phyloP scores from a whole-genome alignment of 495 filamentous ascomycete species.

The Aspergillus panamensis region DNA sequence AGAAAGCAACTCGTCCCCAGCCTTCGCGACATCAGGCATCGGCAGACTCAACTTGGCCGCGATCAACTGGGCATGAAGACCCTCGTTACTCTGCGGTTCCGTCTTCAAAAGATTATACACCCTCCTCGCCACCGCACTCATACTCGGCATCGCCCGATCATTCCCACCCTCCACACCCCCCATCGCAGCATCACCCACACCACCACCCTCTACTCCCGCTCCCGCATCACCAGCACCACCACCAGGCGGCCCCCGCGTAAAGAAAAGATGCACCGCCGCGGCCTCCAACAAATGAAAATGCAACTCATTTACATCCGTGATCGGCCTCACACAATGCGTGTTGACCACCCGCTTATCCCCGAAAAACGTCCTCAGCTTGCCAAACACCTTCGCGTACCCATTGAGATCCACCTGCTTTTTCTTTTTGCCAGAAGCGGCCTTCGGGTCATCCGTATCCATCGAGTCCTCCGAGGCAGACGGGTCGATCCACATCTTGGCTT shows the following conservation, averaged over 20 bases:
- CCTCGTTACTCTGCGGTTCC: slow-evolving; percentile 68
- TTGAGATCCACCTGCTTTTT: slow-evolving; percentile 58
- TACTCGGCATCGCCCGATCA: slow-evolving; percentile 40
- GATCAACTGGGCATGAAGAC: slow-evolving; percentile 74
- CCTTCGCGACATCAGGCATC: slow-evolving; percentile 64
- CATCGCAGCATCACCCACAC: slow-evolving; percentile 40
- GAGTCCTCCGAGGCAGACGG: slow-evolving; percentile 42
- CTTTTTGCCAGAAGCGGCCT: slow-evolving; percentile 17
- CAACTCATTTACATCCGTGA: slow-evolving; percentile 87
- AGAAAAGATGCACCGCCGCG: slow-evolving; percentile 78
- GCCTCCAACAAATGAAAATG: slow-evolving; percentile 87
- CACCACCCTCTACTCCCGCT: slow-evolving; percentile 24
- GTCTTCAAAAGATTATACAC: slow-evolving; percentile 64
- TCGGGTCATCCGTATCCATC: slow-evolving; percentile 41
- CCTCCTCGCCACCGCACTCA: slow-evolving; percentile 56
- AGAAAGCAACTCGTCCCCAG: slow-evolving; percentile 70
- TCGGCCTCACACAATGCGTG: slow-evolving; percentile 73
- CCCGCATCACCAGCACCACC: slow-evolving; percentile 31
- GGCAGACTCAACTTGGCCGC: slow-evolving; percentile 58
- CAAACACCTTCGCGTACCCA: slow-evolving; percentile 78
- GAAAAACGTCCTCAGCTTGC: slow-evolving; percentile 66
- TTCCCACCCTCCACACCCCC: slow-evolving; percentile 37
- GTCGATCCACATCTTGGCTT: slow-evolving; percentile 92
- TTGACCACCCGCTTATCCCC: slow-evolving; percentile 74
- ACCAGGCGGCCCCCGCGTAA: slow-evolving; percentile 68